Evolutionary conservation across 148 eudicot species (phyloP).

Genomic region (Drosera capensis): DNA sequence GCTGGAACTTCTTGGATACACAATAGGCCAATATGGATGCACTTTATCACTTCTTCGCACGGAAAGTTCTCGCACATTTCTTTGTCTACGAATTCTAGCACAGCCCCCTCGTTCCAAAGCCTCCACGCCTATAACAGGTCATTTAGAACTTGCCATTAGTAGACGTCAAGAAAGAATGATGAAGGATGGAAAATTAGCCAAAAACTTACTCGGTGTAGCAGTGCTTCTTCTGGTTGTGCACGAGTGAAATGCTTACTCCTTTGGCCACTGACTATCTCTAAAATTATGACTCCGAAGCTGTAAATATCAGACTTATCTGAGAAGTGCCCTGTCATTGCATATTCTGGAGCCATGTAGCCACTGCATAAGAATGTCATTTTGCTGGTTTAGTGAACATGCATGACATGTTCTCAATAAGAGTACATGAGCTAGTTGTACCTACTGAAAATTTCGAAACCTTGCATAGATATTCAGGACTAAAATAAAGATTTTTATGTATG

Average conservation of each 20-base stretch:
- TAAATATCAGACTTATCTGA: slow-evolving; percentile 23
- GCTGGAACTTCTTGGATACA: slow-evolving; percentile 20
- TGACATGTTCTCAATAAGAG: neutral
- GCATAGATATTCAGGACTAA: too few species aligned
- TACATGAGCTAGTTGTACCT: too few species aligned
- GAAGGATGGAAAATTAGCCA: neutral
- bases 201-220: slow-evolving; percentile 12
- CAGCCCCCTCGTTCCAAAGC: slow-evolving; percentile 15
- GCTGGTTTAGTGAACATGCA: neutral
- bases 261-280: slow-evolving; percentile 20
- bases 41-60: slow-evolving; percentile 12
- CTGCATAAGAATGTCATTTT: slow-evolving; percentile 4
- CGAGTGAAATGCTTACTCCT: slow-evolving; percentile 5
- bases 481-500: too few species aligned
- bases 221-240: slow-evolving; percentile 6
- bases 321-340: slow-evolving; percentile 15
- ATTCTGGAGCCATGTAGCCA: slow-evolving; percentile 28
- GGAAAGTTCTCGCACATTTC: slow-evolving; percentile 2
- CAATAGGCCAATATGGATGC: slow-evolving; percentile 18
- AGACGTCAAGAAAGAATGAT: too few species aligned
- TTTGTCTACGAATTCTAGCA: slow-evolving; percentile 10
- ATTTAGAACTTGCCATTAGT: neutral
- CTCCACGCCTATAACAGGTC: slow-evolving; percentile 21
- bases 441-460: too few species aligned
- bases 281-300: slow-evolving; percentile 19